Percentiles rank a stretch among this genome's conserved stretches.
Conservation (phyloP, 139 green algal genomes). For the Pleodorina starrii region DNA sequence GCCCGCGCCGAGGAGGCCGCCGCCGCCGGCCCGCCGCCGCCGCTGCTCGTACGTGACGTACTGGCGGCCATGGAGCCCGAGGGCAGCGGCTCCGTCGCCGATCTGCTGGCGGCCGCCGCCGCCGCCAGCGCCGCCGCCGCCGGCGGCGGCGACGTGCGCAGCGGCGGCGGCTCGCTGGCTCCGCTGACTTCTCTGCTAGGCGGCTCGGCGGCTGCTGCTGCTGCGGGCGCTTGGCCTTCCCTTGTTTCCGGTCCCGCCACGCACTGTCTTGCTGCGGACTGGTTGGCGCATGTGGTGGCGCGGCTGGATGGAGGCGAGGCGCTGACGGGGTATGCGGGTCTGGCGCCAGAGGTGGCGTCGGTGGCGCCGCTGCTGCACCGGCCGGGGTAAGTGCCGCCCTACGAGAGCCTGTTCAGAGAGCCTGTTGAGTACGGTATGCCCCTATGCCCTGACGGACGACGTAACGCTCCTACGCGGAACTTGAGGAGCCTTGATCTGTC, state of each 20-base stretch:
- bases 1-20: slow-evolving; percentile 29
- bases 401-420: no score
- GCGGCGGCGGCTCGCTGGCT: slow-evolving; percentile 5
- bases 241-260: not conserved
- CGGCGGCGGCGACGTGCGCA: slow-evolving; percentile 8
- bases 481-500: no score
- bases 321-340: not conserved
- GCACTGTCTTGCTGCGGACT: slow-evolving; percentile 13
- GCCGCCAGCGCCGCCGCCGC: not conserved
- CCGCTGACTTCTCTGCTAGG: slow-evolving; percentile 22
- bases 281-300: slow-evolving; percentile 32
- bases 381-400: slow-evolving; percentile 31
- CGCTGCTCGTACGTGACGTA: slow-evolving; percentile 36
- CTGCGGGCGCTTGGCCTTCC: not conserved
- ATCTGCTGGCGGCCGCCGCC: slow-evolving; percentile 4
- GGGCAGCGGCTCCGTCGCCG: slow-evolving; percentile 17
- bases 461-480: no score
- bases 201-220: not conserved
- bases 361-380: slow-evolving; percentile 12
- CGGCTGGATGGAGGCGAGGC: slow-evolving; percentile 9
- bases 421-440: no score
- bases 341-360: not conserved
- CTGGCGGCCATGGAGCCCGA: slow-evolving; percentile 32
- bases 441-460: no score
- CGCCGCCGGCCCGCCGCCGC: slow-evolving; percentile 25